Conservation (phyloP, 805 yeast genomes). For the Ascoidea rubescens region DNA sequence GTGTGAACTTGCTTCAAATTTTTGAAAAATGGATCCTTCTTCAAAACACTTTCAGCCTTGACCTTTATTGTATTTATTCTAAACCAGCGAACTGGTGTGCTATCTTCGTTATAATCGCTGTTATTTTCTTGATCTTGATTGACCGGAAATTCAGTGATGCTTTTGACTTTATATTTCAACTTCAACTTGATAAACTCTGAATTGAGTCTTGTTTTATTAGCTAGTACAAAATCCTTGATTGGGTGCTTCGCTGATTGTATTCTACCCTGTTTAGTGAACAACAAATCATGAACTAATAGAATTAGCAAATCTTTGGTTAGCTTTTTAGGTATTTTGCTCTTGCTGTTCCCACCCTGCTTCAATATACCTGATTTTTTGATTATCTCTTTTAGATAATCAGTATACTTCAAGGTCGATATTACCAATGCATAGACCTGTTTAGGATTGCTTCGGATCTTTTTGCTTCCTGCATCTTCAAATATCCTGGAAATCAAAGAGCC, state of each 20-base stretch:
- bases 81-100: slow-evolving; percentile 72
- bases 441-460: slow-evolving; percentile 48
- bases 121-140: slow-evolving; percentile 27
- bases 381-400: slow-evolving; percentile 45
- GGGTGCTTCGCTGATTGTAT: slow-evolving; percentile 85
- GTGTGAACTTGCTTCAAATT: slow-evolving; percentile 31
- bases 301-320: slow-evolving; percentile 40
- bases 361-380: slow-evolving; percentile 58
- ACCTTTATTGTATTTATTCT: slow-evolving; percentile 55
- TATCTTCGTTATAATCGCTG: slow-evolving; percentile 20
- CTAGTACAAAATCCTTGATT: slow-evolving; percentile 65
- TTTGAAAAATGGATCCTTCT: slow-evolving; percentile 23
- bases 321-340: slow-evolving; percentile 26
- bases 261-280: slow-evolving; percentile 63
- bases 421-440: slow-evolving; percentile 81
- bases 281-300: slow-evolving; percentile 67
- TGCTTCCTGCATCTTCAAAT: slow-evolving; percentile 32
- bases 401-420: slow-evolving; percentile 60
- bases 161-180: slow-evolving; percentile 51
- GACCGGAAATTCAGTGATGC: slow-evolving; percentile 37
- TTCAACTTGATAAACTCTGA: slow-evolving; percentile 75
- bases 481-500: slow-evolving; percentile 44
- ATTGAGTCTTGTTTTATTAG: slow-evolving; percentile 65
- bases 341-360: slow-evolving; percentile 22
- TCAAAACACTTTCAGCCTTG: slow-evolving; percentile 17